Percentiles rank a stretch among this genome's conserved stretches.
Conservation (phyloP, 768 basidiomycete species). For the Mycena kentingensis region DNA sequence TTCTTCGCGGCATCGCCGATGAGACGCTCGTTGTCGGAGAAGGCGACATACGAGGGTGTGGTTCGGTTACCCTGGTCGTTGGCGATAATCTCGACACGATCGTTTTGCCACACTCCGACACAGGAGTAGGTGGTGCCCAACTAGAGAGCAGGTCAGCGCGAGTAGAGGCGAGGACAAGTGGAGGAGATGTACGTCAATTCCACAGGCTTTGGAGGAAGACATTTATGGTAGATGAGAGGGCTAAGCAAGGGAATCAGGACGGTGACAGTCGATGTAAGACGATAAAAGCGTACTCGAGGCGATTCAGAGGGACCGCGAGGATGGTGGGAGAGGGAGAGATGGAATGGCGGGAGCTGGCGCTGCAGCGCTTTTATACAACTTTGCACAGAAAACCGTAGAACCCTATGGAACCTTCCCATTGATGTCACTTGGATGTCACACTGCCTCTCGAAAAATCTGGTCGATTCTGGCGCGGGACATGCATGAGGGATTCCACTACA, state of each 20-base stretch:
- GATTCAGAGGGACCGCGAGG: no score
- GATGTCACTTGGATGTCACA: no score
- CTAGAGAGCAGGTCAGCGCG: slow-evolving; percentile 12
- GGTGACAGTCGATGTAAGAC: neutral
- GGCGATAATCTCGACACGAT: slow-evolving; percentile 98
- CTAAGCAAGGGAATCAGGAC: slow-evolving; percentile 1
- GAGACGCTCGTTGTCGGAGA: slow-evolving; percentile 93
- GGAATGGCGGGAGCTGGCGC: no score
- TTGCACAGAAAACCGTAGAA: no score
- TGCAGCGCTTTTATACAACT: no score
- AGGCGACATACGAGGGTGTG: slow-evolving; percentile 94
- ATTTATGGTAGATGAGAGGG: slow-evolving; percentile 34
- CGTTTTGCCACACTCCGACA: slow-evolving; percentile 99
- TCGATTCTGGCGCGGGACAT: no score
- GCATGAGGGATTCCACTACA: slow-evolving; percentile 14
- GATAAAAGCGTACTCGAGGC: no score
- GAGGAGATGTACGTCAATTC: slow-evolving; percentile 75
- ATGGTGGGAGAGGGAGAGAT: no score
- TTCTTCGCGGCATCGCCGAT: slow-evolving; percentile 99
- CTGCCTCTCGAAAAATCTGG: no score
- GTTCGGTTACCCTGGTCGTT: slow-evolving; percentile 95
- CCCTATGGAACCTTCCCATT: no score
- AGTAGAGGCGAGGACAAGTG: neutral
- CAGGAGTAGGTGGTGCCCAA: slow-evolving; percentile 56
- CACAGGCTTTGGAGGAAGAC: slow-evolving; percentile 78